Conservation (phyloP, 805 yeast genomes). For the Kockiozyma suomiensis region DNA sequence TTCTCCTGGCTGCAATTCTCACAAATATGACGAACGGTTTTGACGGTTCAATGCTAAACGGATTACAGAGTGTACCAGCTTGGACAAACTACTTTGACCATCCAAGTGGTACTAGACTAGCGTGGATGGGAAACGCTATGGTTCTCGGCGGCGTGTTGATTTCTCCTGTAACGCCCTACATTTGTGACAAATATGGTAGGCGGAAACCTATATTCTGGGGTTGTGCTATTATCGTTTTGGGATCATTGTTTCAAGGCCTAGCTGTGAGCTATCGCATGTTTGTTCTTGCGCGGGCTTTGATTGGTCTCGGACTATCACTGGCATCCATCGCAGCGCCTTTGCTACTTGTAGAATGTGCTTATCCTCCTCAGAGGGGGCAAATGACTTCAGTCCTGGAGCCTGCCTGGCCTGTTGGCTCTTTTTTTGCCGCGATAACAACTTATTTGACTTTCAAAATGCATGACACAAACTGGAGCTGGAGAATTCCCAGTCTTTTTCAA, state of each 20-base stretch:
- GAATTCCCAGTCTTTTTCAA: constrained; percentile 59
- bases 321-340: constrained; percentile 8
- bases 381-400: constrained; percentile 14
- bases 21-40: constrained; percentile 54
- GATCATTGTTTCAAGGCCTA: constrained; percentile 13
- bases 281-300: constrained; percentile 11
- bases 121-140: constrained; percentile 49
- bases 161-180: constrained; percentile 37
- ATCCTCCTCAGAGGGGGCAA: constrained; percentile 18
- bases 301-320: constrained; percentile 18
- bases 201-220: constrained; percentile 35
- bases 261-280: constrained; percentile 21
- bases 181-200: constrained; percentile 49
- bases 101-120: constrained; percentile 45
- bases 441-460: constrained; percentile 48
- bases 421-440: constrained; percentile 54
- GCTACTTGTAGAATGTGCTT: constrained; percentile 17
- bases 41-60: constrained; percentile 55
- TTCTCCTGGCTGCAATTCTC: constrained; percentile 49
- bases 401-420: constrained; percentile 46
- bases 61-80: constrained; percentile 50
- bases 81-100: constrained; percentile 49
- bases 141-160: constrained; percentile 46
- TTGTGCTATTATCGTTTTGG: constrained; percentile 2
- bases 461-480: constrained; percentile 50